These are phyloP conservation scores for Cnidoscolus chayamansa DNA, from an alignment of 441 rosid species.

Conservation along the genomic window DNA sequence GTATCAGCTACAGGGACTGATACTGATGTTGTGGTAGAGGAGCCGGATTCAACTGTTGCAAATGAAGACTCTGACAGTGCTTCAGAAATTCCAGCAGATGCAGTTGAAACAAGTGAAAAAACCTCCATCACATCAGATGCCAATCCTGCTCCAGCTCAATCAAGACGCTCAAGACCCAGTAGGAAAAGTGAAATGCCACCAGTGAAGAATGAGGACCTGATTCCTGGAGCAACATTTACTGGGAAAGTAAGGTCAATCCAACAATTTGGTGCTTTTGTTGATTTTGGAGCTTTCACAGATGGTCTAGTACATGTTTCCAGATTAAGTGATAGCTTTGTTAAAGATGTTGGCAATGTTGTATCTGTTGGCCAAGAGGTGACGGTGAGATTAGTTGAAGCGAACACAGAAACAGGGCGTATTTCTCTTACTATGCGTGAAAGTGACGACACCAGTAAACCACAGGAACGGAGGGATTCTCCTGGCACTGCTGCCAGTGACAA, in stretches of 20 bases:
- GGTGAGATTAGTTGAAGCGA: constrained; percentile 76
- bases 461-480: constrained; percentile 39
- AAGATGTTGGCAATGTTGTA: constrained; percentile 81
- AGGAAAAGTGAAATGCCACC: constrained; percentile 88
- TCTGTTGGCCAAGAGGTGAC: constrained; percentile 90
- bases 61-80: constrained; percentile 39
- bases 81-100: constrained; percentile 35
- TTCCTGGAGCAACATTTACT: constrained; percentile 74
- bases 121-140: constrained; percentile 30
- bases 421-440: constrained; percentile 76
- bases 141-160: constrained; percentile 39
- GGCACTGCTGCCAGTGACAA: constrained; percentile 39
- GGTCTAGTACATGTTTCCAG: constrained; percentile 91
- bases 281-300: constrained; percentile 90
- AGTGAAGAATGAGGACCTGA: constrained; percentile 52
- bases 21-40: constrained; percentile 66
- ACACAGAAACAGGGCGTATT: constrained; percentile 68
- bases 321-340: constrained; percentile 72
- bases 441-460: constrained; percentile 41
- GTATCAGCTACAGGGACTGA: constrained; percentile 65
- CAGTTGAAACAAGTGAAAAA: constrained; percentile 34
- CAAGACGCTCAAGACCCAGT: constrained; percentile 46
- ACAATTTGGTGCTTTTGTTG: constrained; percentile 93
- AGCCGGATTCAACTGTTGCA: constrained; percentile 47
- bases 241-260: constrained; percentile 90